phyloP scores from a whole-genome alignment of 2,329 filamentous ascomycete species.

The Aspergillus eucalypticola region DNA sequence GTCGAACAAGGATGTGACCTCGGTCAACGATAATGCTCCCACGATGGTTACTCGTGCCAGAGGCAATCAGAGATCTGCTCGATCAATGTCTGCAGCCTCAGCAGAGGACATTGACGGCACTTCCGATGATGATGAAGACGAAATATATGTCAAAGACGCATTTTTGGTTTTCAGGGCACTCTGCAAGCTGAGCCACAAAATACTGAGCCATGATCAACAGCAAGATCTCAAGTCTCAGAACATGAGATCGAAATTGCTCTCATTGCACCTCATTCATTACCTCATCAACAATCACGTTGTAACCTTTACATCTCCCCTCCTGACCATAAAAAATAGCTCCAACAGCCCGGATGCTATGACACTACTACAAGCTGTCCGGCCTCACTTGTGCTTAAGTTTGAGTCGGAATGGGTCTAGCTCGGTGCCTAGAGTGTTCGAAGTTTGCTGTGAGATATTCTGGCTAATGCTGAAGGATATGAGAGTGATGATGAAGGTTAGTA shows the following conservation, averaged over 20 bases:
- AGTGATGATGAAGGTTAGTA: conserved; percentile 80
- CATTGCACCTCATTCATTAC: conserved; percentile 91
- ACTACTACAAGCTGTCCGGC: conserved; percentile 93
- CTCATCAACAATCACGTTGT: conserved; percentile 90
- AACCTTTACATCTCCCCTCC: conserved; percentile 87
- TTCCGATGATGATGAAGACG: conserved; percentile 73
- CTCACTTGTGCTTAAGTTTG: conserved; percentile 91
- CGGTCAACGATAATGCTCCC: conserved; percentile 66
- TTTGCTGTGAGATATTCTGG: conserved; percentile 97
- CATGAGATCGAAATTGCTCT: conserved; percentile 96
- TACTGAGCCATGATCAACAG: conserved; percentile 83
- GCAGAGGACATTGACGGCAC: conserved; percentile 42
- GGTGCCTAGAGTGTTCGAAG: conserved; percentile 87
- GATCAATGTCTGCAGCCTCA: conserved; percentile 38
- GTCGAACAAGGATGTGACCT: conserved; percentile 66
- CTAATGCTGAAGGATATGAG: conserved; percentile 93
- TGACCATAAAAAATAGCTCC: conserved; percentile 89
- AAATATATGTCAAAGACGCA: conserved; percentile 94
- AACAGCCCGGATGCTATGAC: conserved; percentile 79
- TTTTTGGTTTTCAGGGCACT: conserved; percentile 97
- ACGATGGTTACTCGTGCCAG: conserved; percentile 66
- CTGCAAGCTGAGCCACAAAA: conserved; percentile 94
- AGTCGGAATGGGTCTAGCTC: conserved; percentile 95
- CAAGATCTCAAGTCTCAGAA: conserved; percentile 91
- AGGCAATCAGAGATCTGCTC: conserved; percentile 48